phyloP scores from a whole-genome alignment of 805 yeast species.

The Priceomyces carsonii region DNA sequence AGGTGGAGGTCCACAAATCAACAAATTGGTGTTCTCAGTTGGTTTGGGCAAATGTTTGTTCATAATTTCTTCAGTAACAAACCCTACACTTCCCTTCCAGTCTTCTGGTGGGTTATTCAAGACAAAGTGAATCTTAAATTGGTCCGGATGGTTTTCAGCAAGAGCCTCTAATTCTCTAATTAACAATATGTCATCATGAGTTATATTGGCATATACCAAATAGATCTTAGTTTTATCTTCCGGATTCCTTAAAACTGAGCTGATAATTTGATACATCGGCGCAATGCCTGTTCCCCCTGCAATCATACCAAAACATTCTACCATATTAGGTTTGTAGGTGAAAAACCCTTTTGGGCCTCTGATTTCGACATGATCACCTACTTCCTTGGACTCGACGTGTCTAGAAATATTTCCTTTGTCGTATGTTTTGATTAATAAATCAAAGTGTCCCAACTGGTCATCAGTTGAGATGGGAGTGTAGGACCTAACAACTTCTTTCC shows the following conservation, averaged over 20 bases:
- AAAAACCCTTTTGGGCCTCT: conserved; percentile 92
- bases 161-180: conserved; percentile 76
- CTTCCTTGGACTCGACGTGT: conserved; percentile 64
- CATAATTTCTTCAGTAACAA: conserved; percentile 74
- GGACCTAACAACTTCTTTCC: conserved; percentile 78
- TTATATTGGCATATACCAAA: conserved; percentile 79
- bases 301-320: conserved; percentile 76
- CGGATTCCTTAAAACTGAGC: conserved; percentile 76
- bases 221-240: conserved; percentile 74
- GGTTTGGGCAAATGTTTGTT: conserved; percentile 63
- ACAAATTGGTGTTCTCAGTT: conserved; percentile 61
- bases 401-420: conserved; percentile 83
- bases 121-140: conserved; percentile 67
- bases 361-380: conserved; percentile 78
- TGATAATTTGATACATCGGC: conserved; percentile 91
- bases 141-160: conserved; percentile 53
- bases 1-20: conserved; percentile 93
- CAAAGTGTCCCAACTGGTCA: conserved; percentile 78
- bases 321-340: conserved; percentile 79
- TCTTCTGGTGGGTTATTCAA: conserved; percentile 69
- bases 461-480: conserved; percentile 89
- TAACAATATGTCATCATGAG: conserved; percentile 77
- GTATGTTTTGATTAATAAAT: conserved; percentile 81
- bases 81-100: conserved; percentile 83
- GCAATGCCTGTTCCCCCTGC: conserved; percentile 98